These are phyloP conservation scores for Xylariaceae sp. DNA, from an alignment of 2,329 filamentous ascomycete species.

Conservation along the genomic window DNA sequence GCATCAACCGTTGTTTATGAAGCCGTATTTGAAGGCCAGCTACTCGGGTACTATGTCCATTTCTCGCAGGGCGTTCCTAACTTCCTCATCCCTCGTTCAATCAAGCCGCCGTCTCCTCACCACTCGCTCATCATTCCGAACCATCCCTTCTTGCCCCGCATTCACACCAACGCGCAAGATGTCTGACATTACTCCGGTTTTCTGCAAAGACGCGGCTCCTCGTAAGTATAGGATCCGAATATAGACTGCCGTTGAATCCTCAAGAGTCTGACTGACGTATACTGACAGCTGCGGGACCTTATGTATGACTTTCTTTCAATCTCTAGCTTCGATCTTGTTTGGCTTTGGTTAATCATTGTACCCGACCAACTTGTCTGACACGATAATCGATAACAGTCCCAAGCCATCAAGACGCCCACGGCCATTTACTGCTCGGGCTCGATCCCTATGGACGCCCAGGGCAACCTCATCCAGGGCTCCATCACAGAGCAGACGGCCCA, in stretches of 20 bases:
- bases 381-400: slow-evolving; percentile 41
- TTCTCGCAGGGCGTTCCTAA: slow-evolving; percentile 16
- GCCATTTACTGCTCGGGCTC: slow-evolving; percentile 65
- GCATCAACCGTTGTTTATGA: too few relatives aligned
- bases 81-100: slow-evolving; percentile 12
- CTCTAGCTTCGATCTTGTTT: background rate
- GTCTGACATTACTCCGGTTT: slow-evolving; percentile 44
- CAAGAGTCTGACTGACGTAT: slow-evolving; percentile 16
- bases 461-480: slow-evolving; percentile 51
- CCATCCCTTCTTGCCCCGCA: slow-evolving; percentile 21
- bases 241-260: slow-evolving; percentile 3
- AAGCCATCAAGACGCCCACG: slow-evolving; percentile 60
- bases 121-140: slow-evolving; percentile 10
- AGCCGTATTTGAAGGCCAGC: too few relatives aligned
- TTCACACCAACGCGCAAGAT: slow-evolving; percentile 36
- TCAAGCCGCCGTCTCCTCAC: slow-evolving; percentile 3
- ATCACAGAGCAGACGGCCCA: slow-evolving; percentile 59
- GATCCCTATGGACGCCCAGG: slow-evolving; percentile 61
- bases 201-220: slow-evolving; percentile 54
- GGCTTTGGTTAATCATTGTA: too few relatives aligned
- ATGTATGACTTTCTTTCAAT: slow-evolving; percentile 41
- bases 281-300: slow-evolving; percentile 53
- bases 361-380: slow-evolving; percentile 3
- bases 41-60: slow-evolving; percentile 18
- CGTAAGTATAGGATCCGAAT: slow-evolving; percentile 38